These are phyloP conservation scores for Auxenochlorella pyrenoidosa DNA, from an alignment of 139 green algal species.

Conservation along the genomic window DNA sequence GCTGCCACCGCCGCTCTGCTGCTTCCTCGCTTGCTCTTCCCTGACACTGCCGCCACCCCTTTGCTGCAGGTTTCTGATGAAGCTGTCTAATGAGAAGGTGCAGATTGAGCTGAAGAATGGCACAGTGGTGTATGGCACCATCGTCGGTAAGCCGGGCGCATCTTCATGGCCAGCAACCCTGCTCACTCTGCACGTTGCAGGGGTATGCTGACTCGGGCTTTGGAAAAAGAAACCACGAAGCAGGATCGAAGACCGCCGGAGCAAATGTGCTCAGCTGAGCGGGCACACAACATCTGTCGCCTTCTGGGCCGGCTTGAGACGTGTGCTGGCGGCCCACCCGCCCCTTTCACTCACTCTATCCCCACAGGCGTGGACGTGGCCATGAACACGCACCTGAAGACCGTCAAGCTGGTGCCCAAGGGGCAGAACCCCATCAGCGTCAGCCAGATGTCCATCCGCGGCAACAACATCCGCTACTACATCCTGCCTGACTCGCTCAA, in stretches of 20 bases:
- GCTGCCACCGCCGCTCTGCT: not conserved
- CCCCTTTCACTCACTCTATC: not conserved
- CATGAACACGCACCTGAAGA: slow-evolving; percentile 99
- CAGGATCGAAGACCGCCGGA: too few relatives aligned
- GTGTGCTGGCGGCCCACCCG: too few relatives aligned
- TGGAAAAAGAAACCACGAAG: too few relatives aligned
- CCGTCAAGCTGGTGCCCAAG: slow-evolving; percentile 95
- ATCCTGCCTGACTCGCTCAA: slow-evolving; percentile 98
- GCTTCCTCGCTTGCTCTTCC: not conserved
- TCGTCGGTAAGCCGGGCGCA: slow-evolving; percentile 74
- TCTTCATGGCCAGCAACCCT: not conserved
- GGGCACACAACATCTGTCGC: too few relatives aligned
- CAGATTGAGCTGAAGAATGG: slow-evolving; percentile 99
- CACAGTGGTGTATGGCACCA: slow-evolving; percentile 94
- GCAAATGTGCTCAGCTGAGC: too few relatives aligned
- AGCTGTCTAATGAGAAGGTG: slow-evolving; percentile 97
- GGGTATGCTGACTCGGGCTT: too few relatives aligned
- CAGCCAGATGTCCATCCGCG: slow-evolving; percentile 80
- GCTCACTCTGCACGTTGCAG: not conserved
- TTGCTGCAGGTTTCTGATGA: slow-evolving; percentile 96
- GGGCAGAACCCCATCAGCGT: slow-evolving; percentile 90
- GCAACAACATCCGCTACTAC: slow-evolving; percentile 90
- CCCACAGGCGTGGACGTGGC: slow-evolving; percentile 95
- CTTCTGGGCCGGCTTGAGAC: too few relatives aligned
- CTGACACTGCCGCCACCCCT: not conserved